Conservation (phyloP, 176 grass and related monocot genomes). For the Leersia perrieri region DNA sequence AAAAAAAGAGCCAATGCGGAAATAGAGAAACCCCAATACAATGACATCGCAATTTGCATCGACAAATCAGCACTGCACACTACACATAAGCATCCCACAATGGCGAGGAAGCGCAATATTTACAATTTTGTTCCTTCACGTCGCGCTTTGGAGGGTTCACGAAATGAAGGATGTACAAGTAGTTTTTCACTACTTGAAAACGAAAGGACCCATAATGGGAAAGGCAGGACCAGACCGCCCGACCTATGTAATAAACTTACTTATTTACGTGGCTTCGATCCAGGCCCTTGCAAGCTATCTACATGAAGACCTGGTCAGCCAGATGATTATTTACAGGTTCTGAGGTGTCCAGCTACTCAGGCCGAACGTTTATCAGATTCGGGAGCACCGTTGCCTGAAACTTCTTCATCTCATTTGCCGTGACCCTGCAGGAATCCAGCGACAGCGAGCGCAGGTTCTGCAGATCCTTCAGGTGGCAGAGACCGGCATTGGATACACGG, state of each 20-base stretch:
- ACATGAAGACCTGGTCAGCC: not conserved
- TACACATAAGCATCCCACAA: not conserved
- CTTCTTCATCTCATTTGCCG: constrained; percentile 78
- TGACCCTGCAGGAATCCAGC: constrained; percentile 85
- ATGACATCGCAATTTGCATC: not conserved
- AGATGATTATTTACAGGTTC: constrained; percentile 31
- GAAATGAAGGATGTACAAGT: not conserved
- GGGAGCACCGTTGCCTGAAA: constrained; percentile 63
- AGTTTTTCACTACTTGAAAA: not conserved
- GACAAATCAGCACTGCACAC: not conserved
- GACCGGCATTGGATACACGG: constrained; percentile 74
- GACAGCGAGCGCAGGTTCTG: constrained; percentile 70
- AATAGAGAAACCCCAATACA: not conserved
- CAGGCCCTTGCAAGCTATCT: constrained; percentile 5
- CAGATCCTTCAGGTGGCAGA: constrained; percentile 68
- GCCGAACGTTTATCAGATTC: constrained; percentile 70
- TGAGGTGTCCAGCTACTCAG: constrained; percentile 44
- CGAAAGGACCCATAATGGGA: not conserved
- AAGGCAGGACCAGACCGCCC: no score
- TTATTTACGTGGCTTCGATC: not conserved
- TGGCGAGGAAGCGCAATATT: constrained; percentile 43
- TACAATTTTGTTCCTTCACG: constrained; percentile 30
- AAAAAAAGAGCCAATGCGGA: not conserved
- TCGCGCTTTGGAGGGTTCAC: constrained; percentile 6
- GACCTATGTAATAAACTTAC: not conserved